Conservation (phyloP, 2,329 filamentous ascomycete genomes). For the Exophiala mesophila region DNA sequence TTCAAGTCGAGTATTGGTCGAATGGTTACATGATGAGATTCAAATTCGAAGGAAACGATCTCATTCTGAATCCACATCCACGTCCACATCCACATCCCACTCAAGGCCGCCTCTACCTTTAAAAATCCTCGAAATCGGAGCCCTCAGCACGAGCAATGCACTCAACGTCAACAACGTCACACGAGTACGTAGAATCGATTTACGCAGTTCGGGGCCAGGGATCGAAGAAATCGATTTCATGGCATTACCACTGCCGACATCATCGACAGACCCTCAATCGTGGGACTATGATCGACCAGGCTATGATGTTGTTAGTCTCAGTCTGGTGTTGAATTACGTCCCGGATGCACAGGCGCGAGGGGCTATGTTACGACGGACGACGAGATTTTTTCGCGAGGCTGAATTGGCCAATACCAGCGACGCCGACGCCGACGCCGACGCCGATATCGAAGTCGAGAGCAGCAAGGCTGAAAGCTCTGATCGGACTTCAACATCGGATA, state of each 20-base stretch:
- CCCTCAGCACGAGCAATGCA: constrained; percentile 76
- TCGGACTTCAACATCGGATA: neutral
- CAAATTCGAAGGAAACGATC: constrained; percentile 1
- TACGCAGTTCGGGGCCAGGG: constrained; percentile 72
- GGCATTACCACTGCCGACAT: constrained; percentile 67
- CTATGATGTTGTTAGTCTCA: constrained; percentile 89
- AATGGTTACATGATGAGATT: constrained; percentile 47
- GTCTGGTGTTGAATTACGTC: constrained; percentile 90
- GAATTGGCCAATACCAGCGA: constrained; percentile 29
- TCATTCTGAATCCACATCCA: neutral
- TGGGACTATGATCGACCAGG: constrained; percentile 46
- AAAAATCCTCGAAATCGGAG: constrained; percentile 81
- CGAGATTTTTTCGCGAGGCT: constrained; percentile 56
- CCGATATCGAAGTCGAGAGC: neutral
- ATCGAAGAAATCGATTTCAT: constrained; percentile 94
- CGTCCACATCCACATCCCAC: neutral
- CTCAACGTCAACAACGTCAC: constrained; percentile 55
- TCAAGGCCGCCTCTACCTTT: constrained; percentile 32
- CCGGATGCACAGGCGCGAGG: constrained; percentile 70
- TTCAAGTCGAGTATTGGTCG: constrained; percentile 54
- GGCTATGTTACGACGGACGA: constrained; percentile 75
- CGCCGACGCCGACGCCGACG: neutral
- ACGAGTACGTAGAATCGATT: constrained; percentile 64
- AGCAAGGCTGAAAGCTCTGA: neutral
- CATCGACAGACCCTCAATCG: constrained; percentile 29